Base-by-base conservation (phyloP, 2,329 filamentous ascomycete genomes). In the Ascochyta koolunga region DNA sequence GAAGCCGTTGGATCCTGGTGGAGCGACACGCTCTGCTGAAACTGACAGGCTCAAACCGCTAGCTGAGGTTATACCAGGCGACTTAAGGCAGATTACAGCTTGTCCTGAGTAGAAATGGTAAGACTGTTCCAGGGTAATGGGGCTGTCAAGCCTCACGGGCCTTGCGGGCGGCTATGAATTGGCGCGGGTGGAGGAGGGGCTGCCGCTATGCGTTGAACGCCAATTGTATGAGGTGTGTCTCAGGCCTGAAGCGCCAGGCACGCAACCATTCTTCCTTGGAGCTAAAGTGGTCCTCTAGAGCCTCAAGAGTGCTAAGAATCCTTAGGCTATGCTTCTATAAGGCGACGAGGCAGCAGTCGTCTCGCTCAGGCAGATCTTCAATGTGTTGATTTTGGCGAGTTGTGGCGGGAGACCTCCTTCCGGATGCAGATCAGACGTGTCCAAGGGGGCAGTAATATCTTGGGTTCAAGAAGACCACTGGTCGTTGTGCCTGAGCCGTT, bases 221-320 rank as follows among this genome's bases (percentile, higher is more conserved):
- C 65, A 61, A 63, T 55, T 69, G 72, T 74, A 60, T 68, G 70
- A 74, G 65, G 66, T 68, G 63, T 66, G 72, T 75, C 69, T 75
- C 72, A 75, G 67, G 70, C 64, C 63, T 73, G 71, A 69, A 73
- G 69, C 70, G 70, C 62, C 60, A 72, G 68, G 68, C 70, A 69
- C 60, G 62, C 53, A 69, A 73, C 42, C 71, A 74, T 75, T 63
- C 64, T 70, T 61, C 48, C 57, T 61, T 50, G 62, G 46, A 56
- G 49, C 35, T 55, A 50, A 60, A 54, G 60, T 59, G 47, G 50
- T 37, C 56, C 49, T 52, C 59, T 52, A 56, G 60, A 59, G 57
- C 53, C 55, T 60, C 37, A 59, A 61, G 56, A 61, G 50, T 60
- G 48, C 44, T 48, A 51, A 57, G 33, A 56, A 43, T 24, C 50